Base-by-base conservation (phyloP, 139 green algal genomes). In the Chlorella sp. region DNA sequence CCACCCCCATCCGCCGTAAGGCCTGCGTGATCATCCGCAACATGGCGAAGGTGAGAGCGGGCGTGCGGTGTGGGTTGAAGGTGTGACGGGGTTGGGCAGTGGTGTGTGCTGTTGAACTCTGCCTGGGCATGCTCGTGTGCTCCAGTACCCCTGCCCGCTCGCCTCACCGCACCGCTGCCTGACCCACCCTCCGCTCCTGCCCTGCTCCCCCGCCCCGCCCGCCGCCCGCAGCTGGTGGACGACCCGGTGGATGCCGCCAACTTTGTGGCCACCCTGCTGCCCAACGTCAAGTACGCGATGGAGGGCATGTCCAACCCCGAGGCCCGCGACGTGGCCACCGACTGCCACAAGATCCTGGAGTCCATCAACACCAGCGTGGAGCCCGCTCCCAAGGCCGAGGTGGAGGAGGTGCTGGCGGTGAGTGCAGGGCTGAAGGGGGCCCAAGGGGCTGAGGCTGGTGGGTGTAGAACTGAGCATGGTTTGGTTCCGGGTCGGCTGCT, bases 1-100 rank as follows among this genome's bases (percentile, higher is more conserved):
- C 83, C 68, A 92, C 91, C 36, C 83, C 91, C 44, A 93, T 94
- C 73, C 91, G 91, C 82, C 89, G 93, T 21, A 88, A 93, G 83
- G 86, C 92, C 38, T 86, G 82, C 36, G 80, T 95, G 86, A 95
- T 96, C 85, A 94, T 93, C 65, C 91, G 93, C 75, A 96, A 96
- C 88, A 95, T 96, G 92, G 88, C 73, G 85, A 96, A 96, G 88
- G 57, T 91, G 72, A 47, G 87, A 16, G 36, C n/a, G n/a, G n/a
- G n/a, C n/a, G n/a, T n/a, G n/a, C n/a, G n/a, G n/a, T n/a, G n/a
- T n/a, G n/a, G n/a, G n/a, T n/a, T n/a, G n/a, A n/a, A n/a, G n/a
- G n/a, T n/a, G n/a, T n/a, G n/a, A n/a, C n/a, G n/a, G n/a, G n/a
- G n/a, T n/a, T n/a, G n/a, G n/a, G n/a, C n/a, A n/a, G n/a, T n/a